Base-by-base conservation (phyloP, 305 asterid species). In the Petunia hybrid region DNA sequence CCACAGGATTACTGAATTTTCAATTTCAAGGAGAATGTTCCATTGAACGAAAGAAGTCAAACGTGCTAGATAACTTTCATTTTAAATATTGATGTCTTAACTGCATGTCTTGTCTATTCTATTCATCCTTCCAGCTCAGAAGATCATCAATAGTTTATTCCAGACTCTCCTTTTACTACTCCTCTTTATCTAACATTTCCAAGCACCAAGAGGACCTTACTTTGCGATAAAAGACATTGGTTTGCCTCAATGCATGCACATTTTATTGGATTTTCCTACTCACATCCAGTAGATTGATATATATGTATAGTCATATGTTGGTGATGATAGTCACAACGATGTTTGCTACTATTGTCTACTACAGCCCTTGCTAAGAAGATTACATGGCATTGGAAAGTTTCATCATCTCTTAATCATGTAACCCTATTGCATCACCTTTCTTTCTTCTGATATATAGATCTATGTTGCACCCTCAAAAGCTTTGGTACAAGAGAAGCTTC, bases 401-500 rank as follows among this genome's bases (percentile, higher is more conserved):
- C 35, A 36, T 39, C 79, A 74, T 14, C 46, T 36, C 53, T 74
- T 53, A 38, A n/a, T 53, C 51, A 53, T 53, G 51, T 53, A 14
- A 57, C 48, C 39, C 46, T 70, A 69, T 48, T 57, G 63, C 5
- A 4, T 51, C 40, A 48, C 56, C 22, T n/a, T 69, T 60, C 53
- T 77, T 80, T 45, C 73, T 85, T 82, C 42, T 86, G 86, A 74
- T 66, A 42, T 84, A 81, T 85, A 96, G 98, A 87, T 96, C 75
- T 96, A 96, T 82, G 85, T 96, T 80, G 97, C 98, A 16, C 98
- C 98, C 81, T 96, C 98, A 66, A 96, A 96, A 91, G 99, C 98
- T 82, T 86, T 94, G 92, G 97, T 96, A 74, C 98, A 94, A 87
- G 99, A 96, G 91, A 96, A 96, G 88, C 90, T 94, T 73, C 93